phyloP scores from a whole-genome alignment of 2,329 filamentous ascomycete genomes.

The Tolypocladium nubicola region DNA sequence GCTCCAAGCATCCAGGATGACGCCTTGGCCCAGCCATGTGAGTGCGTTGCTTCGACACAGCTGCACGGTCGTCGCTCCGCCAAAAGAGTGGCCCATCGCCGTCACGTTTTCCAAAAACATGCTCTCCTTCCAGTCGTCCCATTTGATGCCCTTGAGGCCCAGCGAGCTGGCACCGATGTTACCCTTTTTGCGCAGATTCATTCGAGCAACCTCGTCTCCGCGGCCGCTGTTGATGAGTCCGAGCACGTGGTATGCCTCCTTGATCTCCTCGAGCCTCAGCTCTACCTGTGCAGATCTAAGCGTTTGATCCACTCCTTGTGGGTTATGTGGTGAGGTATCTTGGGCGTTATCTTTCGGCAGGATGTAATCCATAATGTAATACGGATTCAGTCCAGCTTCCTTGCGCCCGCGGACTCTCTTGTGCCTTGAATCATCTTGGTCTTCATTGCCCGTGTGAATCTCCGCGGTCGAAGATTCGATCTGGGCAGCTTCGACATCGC shows the following conservation, averaged over 20 bases:
- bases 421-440: conserved; percentile 18
- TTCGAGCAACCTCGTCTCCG: conserved; percentile 35
- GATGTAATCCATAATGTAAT: conserved; percentile 50
- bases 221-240: conserved; percentile 42
- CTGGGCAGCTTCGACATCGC: conserved; percentile 22
- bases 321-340: conserved; percentile 43
- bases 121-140: conserved; percentile 44
- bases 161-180: conserved; percentile 47
- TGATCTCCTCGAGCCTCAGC: conserved; percentile 51
- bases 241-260: conserved; percentile 50
- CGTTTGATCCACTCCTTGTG: conserved; percentile 47
- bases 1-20: conserved; percentile 58
- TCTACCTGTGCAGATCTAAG: conserved; percentile 52
- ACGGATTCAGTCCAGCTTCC: conserved; percentile 13
- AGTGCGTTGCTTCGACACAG: conserved; percentile 44
- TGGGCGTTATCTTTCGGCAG: conserved; percentile 44
- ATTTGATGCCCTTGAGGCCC: conserved; percentile 44
- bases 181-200: conserved; percentile 47
- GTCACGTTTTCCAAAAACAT: conserved; percentile 48
- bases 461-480: conserved; percentile 17
- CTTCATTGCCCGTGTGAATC: conserved; percentile 10
- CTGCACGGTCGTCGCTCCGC: conserved; percentile 53
- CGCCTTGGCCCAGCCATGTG: conserved; percentile 48
- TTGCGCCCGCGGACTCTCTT: conserved; percentile 19
- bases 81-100: conserved; percentile 56